Percentiles rank a stretch among this genome's conserved stretches.
Evolutionary conservation across 192 early-diverging fungal species (phyloP).

Genomic region (Dimargaris cristalligena): DNA sequence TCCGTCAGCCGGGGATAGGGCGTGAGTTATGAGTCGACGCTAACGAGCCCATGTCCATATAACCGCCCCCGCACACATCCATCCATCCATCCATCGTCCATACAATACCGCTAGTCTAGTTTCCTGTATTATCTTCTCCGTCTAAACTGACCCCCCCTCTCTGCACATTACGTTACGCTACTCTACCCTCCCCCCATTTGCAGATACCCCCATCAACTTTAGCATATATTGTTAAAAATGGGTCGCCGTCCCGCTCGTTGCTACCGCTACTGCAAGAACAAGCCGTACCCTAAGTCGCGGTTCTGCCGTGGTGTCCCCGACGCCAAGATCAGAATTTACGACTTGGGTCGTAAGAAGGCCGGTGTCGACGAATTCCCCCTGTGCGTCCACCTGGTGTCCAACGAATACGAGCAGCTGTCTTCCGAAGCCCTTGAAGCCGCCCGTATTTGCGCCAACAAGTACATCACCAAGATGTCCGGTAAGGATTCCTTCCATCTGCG

Average conservation of each 20-base stretch:
- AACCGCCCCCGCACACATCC: too few relatives aligned
- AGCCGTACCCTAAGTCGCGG: slow-evolving; percentile 97
- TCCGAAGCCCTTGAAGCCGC: slow-evolving; percentile 97
- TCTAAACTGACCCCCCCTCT: too few relatives aligned
- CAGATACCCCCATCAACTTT: too few relatives aligned
- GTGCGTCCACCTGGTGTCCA: slow-evolving; percentile 86
- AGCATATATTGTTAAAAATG: slow-evolving; percentile 39
- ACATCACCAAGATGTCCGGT: slow-evolving; percentile 88
- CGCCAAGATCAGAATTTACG: slow-evolving; percentile 95
- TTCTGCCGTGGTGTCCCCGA: slow-evolving; percentile 99
- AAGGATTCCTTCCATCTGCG: slow-evolving; percentile 99
- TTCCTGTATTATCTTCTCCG: too few relatives aligned
- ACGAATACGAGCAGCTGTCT: slow-evolving; percentile 97
- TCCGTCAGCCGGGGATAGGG: too few relatives aligned
- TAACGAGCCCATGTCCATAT: too few relatives aligned
- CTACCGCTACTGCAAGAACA: slow-evolving; percentile 99
- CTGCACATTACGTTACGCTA: too few relatives aligned
- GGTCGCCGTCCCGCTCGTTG: slow-evolving; percentile 98
- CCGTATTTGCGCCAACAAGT: slow-evolving; percentile 97
- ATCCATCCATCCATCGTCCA: too few relatives aligned
- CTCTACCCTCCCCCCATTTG: too few relatives aligned
- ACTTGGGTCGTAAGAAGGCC: slow-evolving; percentile 95
- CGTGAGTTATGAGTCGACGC: too few relatives aligned
- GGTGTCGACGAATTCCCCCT: slow-evolving; percentile 95
- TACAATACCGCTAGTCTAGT: too few relatives aligned